Conservation (phyloP, 805 yeast species). For the Starmerella apicola region DNA sequence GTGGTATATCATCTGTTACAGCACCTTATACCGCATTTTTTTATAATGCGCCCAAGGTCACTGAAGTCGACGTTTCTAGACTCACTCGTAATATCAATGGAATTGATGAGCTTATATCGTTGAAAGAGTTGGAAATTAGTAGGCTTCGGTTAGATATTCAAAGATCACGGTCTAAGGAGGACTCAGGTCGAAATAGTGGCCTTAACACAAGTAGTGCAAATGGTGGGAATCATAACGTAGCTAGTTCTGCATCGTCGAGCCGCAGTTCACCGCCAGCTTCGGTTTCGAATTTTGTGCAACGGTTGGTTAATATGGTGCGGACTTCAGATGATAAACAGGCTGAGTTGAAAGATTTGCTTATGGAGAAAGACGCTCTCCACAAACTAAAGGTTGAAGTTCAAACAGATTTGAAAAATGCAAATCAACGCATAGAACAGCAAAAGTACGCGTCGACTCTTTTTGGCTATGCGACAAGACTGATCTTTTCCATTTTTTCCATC, state of each 20-base stretch:
- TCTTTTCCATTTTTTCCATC: conserved; percentile 27
- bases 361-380: conserved; percentile 28
- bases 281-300: conserved; percentile 6
- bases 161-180: conserved; percentile 6
- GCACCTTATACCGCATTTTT: conserved; percentile 31
- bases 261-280: conserved; percentile 23
- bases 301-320: conserved; percentile 8
- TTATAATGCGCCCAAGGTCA: conserved; percentile 19
- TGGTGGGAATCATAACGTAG: background rate
- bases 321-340: conserved; percentile 6
- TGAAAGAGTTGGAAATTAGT: conserved; percentile 22
- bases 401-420: conserved; percentile 24
- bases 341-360: conserved; percentile 11
- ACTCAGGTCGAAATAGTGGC: too few relatives aligned
- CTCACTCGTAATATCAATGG: conserved; percentile 23
- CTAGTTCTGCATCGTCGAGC: background rate
- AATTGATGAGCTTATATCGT: conserved; percentile 24
- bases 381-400: conserved; percentile 26
- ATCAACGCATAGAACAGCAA: conserved; percentile 22
- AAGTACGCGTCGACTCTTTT: conserved; percentile 21
- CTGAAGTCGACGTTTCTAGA: conserved; percentile 25
- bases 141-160: conserved; percentile 22
- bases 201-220: background rate
- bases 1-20: conserved; percentile 32
- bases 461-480: conserved; percentile 24